These are phyloP conservation scores for Sporothrix inflata DNA, from an alignment of 2,329 filamentous ascomycete genomes.

Conservation along the genomic window DNA sequence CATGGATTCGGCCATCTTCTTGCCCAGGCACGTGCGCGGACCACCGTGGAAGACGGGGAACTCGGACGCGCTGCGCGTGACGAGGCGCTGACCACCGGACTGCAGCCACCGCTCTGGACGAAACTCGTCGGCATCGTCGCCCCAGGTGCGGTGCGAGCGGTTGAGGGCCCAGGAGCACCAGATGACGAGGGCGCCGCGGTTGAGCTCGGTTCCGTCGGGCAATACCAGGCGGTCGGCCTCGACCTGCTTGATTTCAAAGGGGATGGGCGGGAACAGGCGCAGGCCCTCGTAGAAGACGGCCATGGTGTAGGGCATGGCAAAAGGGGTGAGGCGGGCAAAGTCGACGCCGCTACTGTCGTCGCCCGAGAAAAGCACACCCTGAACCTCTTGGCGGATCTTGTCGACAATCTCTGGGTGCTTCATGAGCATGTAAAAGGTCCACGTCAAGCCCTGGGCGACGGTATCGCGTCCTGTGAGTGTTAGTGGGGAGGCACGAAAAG, in stretches of 20 bases:
- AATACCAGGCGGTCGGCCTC: conserved; percentile 51
- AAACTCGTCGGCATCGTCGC: conserved; percentile 58
- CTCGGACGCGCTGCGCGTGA: conserved; percentile 55
- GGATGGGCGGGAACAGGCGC: conserved; percentile 65
- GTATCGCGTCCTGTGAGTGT: conserved; percentile 58
- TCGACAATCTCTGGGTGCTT: conserved; percentile 48
- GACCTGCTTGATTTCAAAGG: conserved; percentile 67
- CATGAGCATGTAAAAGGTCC: conserved; percentile 65
- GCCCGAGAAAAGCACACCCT: conserved; percentile 35
- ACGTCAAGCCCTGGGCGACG: conserved; percentile 66
- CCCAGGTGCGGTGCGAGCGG: conserved; percentile 60
- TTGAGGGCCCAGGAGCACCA: conserved; percentile 70
- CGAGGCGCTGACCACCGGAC: conserved; percentile 37
- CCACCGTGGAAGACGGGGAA: conserved; percentile 69
- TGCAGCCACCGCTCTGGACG: conserved; percentile 60
- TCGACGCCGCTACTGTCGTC: conserved; percentile 32
- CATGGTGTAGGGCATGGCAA: conserved; percentile 57
- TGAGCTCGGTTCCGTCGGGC: conserved; percentile 64
- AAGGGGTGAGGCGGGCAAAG: conserved; percentile 47
- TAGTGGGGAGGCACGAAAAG: conserved; percentile 1
- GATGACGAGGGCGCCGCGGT: conserved; percentile 56
- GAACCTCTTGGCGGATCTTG: conserved; percentile 50
- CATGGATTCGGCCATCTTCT: conserved; percentile 66
- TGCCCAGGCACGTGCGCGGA: conserved; percentile 62
- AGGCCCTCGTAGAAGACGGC: conserved; percentile 66